phyloP scores from a whole-genome alignment of 106 monocot genomes.

The Dendrobium officinale region DNA sequence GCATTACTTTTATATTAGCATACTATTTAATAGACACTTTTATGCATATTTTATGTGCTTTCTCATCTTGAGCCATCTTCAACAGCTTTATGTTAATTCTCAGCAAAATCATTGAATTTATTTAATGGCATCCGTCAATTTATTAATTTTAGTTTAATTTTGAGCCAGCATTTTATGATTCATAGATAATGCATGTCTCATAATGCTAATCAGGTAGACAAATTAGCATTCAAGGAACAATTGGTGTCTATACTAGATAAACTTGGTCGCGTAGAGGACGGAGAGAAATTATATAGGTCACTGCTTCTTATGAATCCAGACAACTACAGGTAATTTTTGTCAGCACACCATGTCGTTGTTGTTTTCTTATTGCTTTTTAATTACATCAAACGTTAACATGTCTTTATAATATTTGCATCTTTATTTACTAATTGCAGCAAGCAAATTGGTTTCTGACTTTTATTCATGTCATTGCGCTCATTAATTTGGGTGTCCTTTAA shows the following conservation, averaged over 20 bases:
- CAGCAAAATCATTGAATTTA: not conserved
- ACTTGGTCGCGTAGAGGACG: slow-evolving; percentile 62
- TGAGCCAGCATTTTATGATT: not conserved
- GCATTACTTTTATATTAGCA: not conserved
- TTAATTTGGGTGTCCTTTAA: not conserved
- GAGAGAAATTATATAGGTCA: slow-evolving; percentile 71
- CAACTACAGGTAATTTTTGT: slow-evolving; percentile 69
- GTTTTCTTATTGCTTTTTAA: not conserved
- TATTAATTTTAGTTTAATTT: not conserved
- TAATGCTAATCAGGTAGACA: slow-evolving; percentile 62
- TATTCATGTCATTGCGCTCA: not conserved
- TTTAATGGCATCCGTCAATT: not conserved
- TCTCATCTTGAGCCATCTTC: not conserved
- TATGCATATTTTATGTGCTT: not conserved
- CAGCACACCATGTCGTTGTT: not conserved
- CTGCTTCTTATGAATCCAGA: slow-evolving; percentile 93
- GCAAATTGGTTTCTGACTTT: not conserved
- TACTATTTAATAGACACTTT: not conserved
- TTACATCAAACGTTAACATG: not conserved
- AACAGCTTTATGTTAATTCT: not conserved
- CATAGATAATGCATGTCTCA: not conserved
- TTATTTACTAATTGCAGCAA: not conserved
- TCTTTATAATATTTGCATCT: not conserved
- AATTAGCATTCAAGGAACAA: slow-evolving; percentile 77
- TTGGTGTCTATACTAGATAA: slow-evolving; percentile 72